Conservation (phyloP, 2,329 filamentous ascomycete genomes). For the Ophiognomonia clavigignenti-juglandacearum region DNA sequence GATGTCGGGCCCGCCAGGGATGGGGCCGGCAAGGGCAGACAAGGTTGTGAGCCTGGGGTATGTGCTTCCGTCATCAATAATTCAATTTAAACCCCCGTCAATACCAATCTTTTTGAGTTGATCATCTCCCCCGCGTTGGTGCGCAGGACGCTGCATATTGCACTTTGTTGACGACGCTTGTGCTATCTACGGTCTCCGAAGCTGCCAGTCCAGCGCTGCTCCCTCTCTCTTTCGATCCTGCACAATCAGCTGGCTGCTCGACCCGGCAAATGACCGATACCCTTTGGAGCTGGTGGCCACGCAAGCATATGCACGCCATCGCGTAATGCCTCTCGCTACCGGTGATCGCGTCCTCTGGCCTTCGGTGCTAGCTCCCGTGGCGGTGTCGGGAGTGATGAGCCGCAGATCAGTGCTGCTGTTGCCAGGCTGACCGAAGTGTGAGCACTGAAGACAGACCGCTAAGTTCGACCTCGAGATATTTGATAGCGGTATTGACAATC, state of each 20-base stretch:
- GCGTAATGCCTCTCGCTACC: background rate
- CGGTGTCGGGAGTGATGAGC: too few species aligned
- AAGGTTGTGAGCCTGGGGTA: background rate
- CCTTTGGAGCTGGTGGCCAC: background rate
- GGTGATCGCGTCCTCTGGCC: background rate
- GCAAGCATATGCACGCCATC: constrained; percentile 6
- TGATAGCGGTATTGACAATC: background rate
- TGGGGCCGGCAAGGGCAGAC: background rate
- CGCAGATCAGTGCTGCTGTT: background rate
- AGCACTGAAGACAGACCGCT: background rate
- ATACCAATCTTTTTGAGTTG: constrained; percentile 7
- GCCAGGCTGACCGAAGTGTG: background rate
- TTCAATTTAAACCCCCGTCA: constrained; percentile 17
- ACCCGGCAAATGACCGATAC: background rate
- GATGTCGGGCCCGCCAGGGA: too few species aligned
- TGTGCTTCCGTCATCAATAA: constrained; percentile 11
- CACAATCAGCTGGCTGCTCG: background rate
- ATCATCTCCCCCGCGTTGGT: background rate
- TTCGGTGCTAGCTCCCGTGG: too few species aligned
- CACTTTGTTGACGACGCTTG: background rate
- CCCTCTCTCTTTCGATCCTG: too few species aligned
- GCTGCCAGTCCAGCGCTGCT: too few species aligned
- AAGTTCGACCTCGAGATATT: background rate
- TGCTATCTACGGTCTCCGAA: too few species aligned
- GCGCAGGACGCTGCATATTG: constrained; percentile 2